Evolutionary conservation across 306 rosid species (phyloP).

Genomic region (Vigna trinervia): DNA sequence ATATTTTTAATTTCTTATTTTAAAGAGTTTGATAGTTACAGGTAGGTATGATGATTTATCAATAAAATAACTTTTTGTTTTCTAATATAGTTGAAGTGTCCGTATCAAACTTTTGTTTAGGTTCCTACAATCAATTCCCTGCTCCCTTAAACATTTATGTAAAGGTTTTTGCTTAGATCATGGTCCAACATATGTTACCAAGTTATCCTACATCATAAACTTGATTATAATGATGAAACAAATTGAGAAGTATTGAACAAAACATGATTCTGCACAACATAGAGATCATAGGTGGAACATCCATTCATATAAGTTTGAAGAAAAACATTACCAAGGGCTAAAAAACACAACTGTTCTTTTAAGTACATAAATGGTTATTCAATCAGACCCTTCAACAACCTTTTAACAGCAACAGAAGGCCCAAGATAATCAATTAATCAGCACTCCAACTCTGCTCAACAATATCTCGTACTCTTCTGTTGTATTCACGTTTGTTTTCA

Average conservation of each 20-base stretch:
- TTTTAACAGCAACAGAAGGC: constrained; percentile 40
- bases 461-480: constrained; percentile 69
- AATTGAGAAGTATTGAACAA: constrained; percentile 1
- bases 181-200: background rate
- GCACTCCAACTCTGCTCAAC: constrained; percentile 95
- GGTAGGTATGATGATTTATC: too few relatives aligned
- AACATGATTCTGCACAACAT: constrained; percentile 22
- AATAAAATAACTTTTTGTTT: too few relatives aligned
- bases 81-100: too few relatives aligned
- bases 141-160: background rate
- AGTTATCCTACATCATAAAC: background rate
- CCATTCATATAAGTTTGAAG: constrained; percentile 46
- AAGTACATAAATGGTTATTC: constrained; percentile 51
- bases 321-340: constrained; percentile 48
- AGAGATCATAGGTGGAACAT: constrained; percentile 2
- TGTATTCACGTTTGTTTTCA: constrained; percentile 82
- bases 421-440: constrained; percentile 60
- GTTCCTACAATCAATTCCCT: background rate
- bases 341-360: constrained; percentile 48
- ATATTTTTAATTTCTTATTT: too few relatives aligned
- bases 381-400: constrained; percentile 47
- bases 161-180: background rate
- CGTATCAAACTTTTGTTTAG: background rate
- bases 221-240: background rate
- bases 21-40: too few relatives aligned